A percentile compares a stretch with the other conserved stretches of the same genome.
Conservation (phyloP, 768 basidiomycete genomes). For the Saitozyma podzolica region DNA sequence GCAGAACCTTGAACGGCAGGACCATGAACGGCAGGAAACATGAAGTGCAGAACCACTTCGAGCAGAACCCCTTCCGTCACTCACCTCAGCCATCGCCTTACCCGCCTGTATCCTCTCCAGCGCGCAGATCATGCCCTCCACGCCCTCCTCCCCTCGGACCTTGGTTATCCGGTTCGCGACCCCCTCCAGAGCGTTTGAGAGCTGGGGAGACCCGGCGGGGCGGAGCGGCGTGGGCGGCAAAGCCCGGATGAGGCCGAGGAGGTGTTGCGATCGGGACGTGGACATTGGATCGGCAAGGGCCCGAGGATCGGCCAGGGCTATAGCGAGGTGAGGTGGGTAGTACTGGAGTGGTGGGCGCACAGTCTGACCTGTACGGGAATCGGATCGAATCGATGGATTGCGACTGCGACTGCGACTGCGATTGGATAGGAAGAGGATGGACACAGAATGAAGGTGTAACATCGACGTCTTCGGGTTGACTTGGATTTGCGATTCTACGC, state of each 20-base stretch:
- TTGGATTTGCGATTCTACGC: too few relatives aligned
- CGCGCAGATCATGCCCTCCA: slow-evolving; percentile 19
- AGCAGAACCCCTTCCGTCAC: slow-evolving; percentile 9
- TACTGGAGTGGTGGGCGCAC: too few relatives aligned
- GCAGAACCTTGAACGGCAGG: not conserved
- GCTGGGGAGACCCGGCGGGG: slow-evolving; percentile 33
- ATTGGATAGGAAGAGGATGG: too few relatives aligned
- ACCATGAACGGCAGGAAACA: not conserved
- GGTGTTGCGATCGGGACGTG: slow-evolving; percentile 26
- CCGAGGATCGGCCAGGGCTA: too few relatives aligned
- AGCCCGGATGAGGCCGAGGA: slow-evolving; percentile 38
- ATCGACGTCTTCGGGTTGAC: too few relatives aligned
- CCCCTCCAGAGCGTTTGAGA: slow-evolving; percentile 40
- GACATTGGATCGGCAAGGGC: not conserved
- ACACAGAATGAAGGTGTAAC: too few relatives aligned
- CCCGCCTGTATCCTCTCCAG: slow-evolving; percentile 18
- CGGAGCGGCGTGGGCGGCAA: slow-evolving; percentile 44
- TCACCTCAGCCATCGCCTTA: slow-evolving; percentile 14
- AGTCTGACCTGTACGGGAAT: too few relatives aligned
- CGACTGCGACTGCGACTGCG: too few relatives aligned
- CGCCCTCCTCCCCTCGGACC: slow-evolving; percentile 7
- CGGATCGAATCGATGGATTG: too few relatives aligned
- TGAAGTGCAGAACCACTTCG: not conserved
- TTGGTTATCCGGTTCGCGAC: slow-evolving; percentile 26
- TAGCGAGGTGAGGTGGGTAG: too few relatives aligned